Evolutionary conservation across 495 filamentous ascomycete species (phyloP).

Genomic region (Talaromyces borbonicus): DNA sequence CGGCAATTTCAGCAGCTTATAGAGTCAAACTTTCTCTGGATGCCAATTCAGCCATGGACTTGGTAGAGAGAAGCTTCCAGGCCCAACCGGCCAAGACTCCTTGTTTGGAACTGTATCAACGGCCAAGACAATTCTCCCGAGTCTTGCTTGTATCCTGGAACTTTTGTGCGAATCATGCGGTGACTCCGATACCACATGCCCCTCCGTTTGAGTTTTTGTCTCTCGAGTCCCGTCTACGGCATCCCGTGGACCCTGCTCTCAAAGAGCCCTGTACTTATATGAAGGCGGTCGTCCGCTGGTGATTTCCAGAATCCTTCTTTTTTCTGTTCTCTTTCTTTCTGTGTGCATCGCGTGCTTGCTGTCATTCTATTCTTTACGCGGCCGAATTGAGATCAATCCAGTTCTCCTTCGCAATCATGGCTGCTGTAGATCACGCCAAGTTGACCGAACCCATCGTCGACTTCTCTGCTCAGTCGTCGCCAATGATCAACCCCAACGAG

Average conservation of each 20-base stretch:
- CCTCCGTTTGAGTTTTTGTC: too few relatives aligned
- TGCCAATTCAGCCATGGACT: too few relatives aligned
- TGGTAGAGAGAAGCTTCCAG: not conserved
- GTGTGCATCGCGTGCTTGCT: not conserved
- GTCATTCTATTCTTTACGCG: too few relatives aligned
- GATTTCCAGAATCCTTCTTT: not conserved
- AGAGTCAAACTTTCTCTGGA: not conserved
- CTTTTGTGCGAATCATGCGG: too few relatives aligned
- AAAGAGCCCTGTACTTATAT: slow-evolving; percentile 1
- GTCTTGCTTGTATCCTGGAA: too few relatives aligned
- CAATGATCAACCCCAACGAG: slow-evolving; percentile 49
- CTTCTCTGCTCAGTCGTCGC: slow-evolving; percentile 1
- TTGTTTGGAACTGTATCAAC: too few relatives aligned
- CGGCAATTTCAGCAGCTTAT: too few relatives aligned
- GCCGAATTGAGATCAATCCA: not conserved
- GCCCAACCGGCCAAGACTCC: not conserved
- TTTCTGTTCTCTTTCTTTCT: not conserved
- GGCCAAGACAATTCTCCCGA: too few relatives aligned
- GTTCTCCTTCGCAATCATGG: not conserved
- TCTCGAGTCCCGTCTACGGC: too few relatives aligned
- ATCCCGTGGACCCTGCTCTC: too few relatives aligned
- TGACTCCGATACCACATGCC: too few relatives aligned
- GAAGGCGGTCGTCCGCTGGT: not conserved
- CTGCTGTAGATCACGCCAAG: slow-evolving; percentile 7
- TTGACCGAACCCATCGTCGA: slow-evolving; percentile 2